These are phyloP conservation scores for Citrus inodora DNA, from an alignment of 345 rosid species.

Conservation along the genomic window DNA sequence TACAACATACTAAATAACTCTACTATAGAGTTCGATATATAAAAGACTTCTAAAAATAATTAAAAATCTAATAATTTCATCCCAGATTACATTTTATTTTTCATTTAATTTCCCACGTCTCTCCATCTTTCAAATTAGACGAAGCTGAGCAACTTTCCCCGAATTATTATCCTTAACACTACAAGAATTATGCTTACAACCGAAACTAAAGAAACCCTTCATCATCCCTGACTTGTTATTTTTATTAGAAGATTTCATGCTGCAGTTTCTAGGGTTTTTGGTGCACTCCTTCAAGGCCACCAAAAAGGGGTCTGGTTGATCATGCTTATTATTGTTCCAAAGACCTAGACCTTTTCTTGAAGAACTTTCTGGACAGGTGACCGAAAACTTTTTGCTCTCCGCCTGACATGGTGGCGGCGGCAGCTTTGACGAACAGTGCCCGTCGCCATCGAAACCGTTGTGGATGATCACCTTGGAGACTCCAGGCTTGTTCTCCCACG, in stretches of 20 bases:
- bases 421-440: not conserved
- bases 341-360: not conserved
- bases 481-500: conserved; percentile 16
- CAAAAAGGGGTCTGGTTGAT: conserved; percentile 7
- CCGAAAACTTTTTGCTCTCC: not conserved
- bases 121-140: not conserved
- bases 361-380: not conserved
- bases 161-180: not conserved
- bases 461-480: not conserved
- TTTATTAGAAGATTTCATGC: not conserved
- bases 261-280: not conserved
- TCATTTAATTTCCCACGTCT: not conserved
- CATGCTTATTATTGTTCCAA: not conserved
- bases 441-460: not conserved
- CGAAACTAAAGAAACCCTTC: conserved; percentile 6
- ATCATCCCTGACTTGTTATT: not conserved
- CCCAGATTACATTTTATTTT: not conserved
- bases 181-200: not conserved
- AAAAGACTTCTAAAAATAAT: not conserved
- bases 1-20: not conserved
- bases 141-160: not conserved
- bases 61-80: not conserved
- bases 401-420: not conserved
- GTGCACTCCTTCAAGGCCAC: conserved; percentile 11
- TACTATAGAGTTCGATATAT: not conserved